Evolutionary conservation across 169 alveolate species (phyloP), one percentile per base, ranked within the genome.

Genomic region (Plasmodium ovale): DNA sequence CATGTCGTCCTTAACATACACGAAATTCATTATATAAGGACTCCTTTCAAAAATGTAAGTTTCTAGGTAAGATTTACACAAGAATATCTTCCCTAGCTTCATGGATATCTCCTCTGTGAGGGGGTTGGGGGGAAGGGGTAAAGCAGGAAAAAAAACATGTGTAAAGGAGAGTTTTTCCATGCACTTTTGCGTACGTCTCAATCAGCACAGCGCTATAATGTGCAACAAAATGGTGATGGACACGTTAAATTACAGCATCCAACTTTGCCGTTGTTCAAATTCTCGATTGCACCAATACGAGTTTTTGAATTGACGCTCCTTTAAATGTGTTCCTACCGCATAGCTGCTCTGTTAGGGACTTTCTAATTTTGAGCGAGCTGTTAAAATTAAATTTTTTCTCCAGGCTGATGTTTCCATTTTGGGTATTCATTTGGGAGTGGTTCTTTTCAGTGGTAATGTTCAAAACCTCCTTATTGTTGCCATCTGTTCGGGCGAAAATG

Each of bases 331-430:
- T 31, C 35, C 51, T 85, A 85, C 91, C 91, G 25, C 91, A 85
- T 54, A 85, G 64, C 19, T 85, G 91, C 70, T 85, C 91, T 39
- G 91, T 85, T 49, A 85, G 29, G 2, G 91, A 85, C 37, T 85
- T 68, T 51, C 87, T 44, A 27, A 85, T 69, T 59, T 85, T 70
- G 29, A 85, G 60, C 14, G 85, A 69, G 19, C 87, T 85, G 69
- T 69, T 68, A 85, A 85, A 85, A 37, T 85, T 85, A 23, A 85
- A 58, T 69, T 85, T 85, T 58, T 37, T 85, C 56, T 70, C 87
- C 25, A 85, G 69, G 14, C 67, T 82, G 37, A 65, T 42, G 31
- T 85, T 85, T 44, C 73, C 91, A 49, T 25, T 85, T 21, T 85
- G 64, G 21, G 14, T 56, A 67, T 51, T 70, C n/a, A 25, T 82